Conservation (phyloP, 2,329 filamentous ascomycete genomes). For the Monosporascus sp. region DNA sequence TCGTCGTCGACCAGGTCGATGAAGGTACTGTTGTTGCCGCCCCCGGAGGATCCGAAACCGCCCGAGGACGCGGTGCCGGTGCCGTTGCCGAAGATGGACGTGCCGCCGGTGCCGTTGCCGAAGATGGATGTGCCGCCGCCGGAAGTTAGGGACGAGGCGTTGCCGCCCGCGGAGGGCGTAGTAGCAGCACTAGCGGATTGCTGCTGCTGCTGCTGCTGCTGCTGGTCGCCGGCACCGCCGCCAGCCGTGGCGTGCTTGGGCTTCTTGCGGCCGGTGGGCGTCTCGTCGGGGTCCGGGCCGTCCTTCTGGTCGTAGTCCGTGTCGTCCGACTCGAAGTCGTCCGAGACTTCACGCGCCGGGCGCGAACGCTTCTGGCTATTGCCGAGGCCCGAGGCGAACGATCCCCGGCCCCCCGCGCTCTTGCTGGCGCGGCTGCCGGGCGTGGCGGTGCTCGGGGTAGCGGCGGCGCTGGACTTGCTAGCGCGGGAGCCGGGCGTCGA, state of each 20-base stretch:
- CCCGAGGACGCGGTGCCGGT: background rate
- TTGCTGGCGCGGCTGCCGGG: constrained; percentile 1
- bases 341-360: background rate
- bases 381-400: no score
- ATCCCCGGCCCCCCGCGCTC: no score
- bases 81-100: constrained; percentile 11
- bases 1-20: constrained; percentile 19
- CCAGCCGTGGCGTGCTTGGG: background rate
- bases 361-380: no score
- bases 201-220: constrained; percentile 4
- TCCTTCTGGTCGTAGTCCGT: constrained; percentile 21
- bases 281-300: constrained; percentile 17
- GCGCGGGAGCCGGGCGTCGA: constrained; percentile 20
- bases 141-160: background rate
- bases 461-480: constrained; percentile 8
- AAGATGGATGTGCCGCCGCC: constrained; percentile 9
- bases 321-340: constrained; percentile 3
- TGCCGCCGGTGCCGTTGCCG: constrained; percentile 2
- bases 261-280: constrained; percentile 3
- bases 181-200: constrained; percentile 13
- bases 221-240: background rate
- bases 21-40: background rate
- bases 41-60: no score
- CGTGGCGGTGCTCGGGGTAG: constrained; percentile 5
- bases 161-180: constrained; percentile 6